Evolutionary conservation across 2,329 filamentous ascomycete species (phyloP).

Genomic region (Scedosporium minutisporum): DNA sequence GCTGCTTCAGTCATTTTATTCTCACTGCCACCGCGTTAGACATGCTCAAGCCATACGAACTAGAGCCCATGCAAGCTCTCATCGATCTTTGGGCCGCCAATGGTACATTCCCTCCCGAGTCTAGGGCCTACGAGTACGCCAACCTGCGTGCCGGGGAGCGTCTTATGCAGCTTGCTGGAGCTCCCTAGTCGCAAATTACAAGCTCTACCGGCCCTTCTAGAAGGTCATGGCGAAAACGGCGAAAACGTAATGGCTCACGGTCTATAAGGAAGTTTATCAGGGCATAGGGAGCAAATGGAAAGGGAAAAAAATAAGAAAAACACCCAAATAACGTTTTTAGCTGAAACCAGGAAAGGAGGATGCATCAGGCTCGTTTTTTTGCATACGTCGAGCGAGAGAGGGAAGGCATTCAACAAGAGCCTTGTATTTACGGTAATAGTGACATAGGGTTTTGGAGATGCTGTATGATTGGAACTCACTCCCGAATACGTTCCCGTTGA

Average conservation of each 20-base stretch:
- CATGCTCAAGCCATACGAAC: constrained; percentile 78
- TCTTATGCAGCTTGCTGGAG: constrained; percentile 37
- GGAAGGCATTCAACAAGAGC: not conserved
- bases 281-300: too few relatives aligned
- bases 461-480: not conserved
- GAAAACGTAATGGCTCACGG: too few relatives aligned
- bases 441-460: not conserved
- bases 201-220: not conserved
- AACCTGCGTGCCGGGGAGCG: constrained; percentile 52
- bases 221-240: too few relatives aligned
- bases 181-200: not conserved
- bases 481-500: not conserved
- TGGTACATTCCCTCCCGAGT: constrained; percentile 73
- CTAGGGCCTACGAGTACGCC: constrained; percentile 56
- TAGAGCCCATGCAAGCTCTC: constrained; percentile 91
- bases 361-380: not conserved
- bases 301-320: too few relatives aligned
- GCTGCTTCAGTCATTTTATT: constrained; percentile 78
- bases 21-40: constrained; percentile 71
- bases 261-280: too few relatives aligned
- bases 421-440: not conserved
- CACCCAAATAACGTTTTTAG: too few relatives aligned
- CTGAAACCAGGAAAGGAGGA: too few relatives aligned
- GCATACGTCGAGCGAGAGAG: not conserved
- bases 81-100: constrained; percentile 88